Percentiles rank a stretch among this genome's conserved stretches.
Conservation (phyloP, 176 grass and related monocot species). For the Chloris gayana region DNA sequence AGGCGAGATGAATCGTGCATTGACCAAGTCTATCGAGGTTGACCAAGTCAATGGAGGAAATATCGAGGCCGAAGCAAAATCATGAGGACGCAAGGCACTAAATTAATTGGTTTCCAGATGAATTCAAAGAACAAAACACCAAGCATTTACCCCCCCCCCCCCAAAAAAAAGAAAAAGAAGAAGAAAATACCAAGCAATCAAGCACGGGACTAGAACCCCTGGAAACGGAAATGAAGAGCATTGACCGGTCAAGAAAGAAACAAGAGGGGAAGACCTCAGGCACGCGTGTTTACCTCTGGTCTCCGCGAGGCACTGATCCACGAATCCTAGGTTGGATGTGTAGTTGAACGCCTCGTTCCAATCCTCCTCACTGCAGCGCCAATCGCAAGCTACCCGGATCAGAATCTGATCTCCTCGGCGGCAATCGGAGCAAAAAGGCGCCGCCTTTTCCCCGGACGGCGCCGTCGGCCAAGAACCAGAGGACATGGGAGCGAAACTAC, state of each 20-base stretch:
- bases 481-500: background rate
- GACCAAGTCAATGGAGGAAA: too few relatives aligned
- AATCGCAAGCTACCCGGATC: background rate
- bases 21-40: too few relatives aligned
- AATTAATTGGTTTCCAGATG: background rate
- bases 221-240: background rate
- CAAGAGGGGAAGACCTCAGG: too few relatives aligned
- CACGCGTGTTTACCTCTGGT: constrained; percentile 29
- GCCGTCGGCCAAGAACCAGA: background rate
- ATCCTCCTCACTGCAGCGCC: constrained; percentile 39
- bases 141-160: too few relatives aligned
- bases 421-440: background rate
- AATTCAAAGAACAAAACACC: background rate
- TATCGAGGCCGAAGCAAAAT: too few relatives aligned
- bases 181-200: background rate
- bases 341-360: constrained; percentile 77
- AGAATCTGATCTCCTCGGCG: background rate
- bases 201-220: background rate
- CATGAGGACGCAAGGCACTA: too few relatives aligned
- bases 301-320: constrained; percentile 16
- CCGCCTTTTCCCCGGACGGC: background rate
- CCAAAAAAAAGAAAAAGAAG: too few relatives aligned
- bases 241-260: background rate
- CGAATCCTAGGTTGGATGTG: constrained; percentile 52
- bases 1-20: too few relatives aligned